These are phyloP conservation scores for Talaromyces liani DNA, from an alignment of 495 filamentous ascomycete genomes.

Conservation along the genomic window DNA sequence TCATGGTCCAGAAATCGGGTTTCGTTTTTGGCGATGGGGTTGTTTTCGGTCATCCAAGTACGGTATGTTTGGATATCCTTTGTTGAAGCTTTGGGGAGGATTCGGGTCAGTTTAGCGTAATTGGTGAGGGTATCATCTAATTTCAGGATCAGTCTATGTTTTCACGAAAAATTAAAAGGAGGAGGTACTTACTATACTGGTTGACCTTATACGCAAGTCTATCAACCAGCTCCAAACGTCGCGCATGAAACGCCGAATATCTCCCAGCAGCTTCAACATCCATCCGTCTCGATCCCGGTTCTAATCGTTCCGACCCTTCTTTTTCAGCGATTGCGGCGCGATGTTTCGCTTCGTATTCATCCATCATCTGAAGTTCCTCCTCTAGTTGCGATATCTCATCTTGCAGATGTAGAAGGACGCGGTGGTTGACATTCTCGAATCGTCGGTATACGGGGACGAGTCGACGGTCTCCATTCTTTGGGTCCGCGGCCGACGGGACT, in stretches of 20 bases:
- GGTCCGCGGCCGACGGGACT: slow-evolving; percentile 10
- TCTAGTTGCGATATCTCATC: slow-evolving; percentile 79
- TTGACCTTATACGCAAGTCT: slow-evolving; percentile 66
- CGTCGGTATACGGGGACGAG: slow-evolving; percentile 73
- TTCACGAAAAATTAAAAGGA: background rate
- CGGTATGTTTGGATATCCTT: slow-evolving; percentile 59
- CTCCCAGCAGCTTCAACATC: slow-evolving; percentile 48
- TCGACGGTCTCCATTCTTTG: slow-evolving; percentile 14
- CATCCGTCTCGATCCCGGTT: slow-evolving; percentile 56
- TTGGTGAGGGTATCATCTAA: slow-evolving; percentile 65
- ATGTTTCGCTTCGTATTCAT: slow-evolving; percentile 62
- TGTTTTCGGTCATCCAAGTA: slow-evolving; percentile 52
- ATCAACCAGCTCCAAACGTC: slow-evolving; percentile 61
- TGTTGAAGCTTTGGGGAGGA: slow-evolving; percentile 44
- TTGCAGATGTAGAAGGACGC: slow-evolving; percentile 77
- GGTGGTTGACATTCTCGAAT: slow-evolving; percentile 79
- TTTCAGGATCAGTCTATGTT: background rate
- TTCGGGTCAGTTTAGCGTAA: slow-evolving; percentile 53
- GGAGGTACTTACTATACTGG: slow-evolving; percentile 66
- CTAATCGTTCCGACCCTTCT: slow-evolving; percentile 31
- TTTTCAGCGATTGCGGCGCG: slow-evolving; percentile 47
- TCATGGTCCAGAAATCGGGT: slow-evolving; percentile 58
- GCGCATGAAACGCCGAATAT: slow-evolving; percentile 63
- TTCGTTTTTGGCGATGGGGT: slow-evolving; percentile 59
- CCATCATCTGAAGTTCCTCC: slow-evolving; percentile 62